phyloP scores from a whole-genome alignment of 352 stramenopile species.

The Globisporangium canariense region DNA sequence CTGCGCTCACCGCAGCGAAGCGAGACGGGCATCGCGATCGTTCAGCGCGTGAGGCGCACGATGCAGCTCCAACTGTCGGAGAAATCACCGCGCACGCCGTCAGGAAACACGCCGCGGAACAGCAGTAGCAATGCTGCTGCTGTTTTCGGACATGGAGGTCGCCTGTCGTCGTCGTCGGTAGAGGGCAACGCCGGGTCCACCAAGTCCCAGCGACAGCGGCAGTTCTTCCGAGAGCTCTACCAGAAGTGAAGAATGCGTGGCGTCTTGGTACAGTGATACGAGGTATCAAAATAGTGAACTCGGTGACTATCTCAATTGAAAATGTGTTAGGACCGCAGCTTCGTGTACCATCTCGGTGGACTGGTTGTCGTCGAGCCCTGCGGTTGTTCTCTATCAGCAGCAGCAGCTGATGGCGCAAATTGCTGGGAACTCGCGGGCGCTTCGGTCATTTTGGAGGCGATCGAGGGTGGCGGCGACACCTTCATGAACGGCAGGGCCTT shows the following conservation, averaged over 20 bases:
- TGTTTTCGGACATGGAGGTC: neutral
- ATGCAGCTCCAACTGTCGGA: constrained; percentile 3
- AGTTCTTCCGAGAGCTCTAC: constrained; percentile 38
- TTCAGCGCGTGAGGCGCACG: constrained; percentile 13
- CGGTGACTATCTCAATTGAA: neutral
- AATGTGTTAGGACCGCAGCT: constrained; percentile 35
- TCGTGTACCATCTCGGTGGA: constrained; percentile 63
- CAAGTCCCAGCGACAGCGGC: constrained; percentile 21
- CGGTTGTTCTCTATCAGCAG: neutral
- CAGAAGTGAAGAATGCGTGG: neutral
- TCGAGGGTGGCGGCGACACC: constrained; percentile 28
- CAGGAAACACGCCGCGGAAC: neutral
- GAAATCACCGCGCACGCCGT: constrained; percentile 12
- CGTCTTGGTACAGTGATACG: neutral
- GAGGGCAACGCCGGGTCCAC: constrained; percentile 2
- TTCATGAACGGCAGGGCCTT: constrained; percentile 22
- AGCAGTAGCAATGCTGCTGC: neutral
- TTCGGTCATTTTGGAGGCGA: constrained; percentile 46
- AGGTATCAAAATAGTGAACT: too few relatives aligned
- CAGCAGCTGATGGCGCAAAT: constrained; percentile 2
- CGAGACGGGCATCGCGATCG: constrained; percentile 17
- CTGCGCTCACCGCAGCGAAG: constrained; percentile 31
- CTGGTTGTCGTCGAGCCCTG: constrained; percentile 4
- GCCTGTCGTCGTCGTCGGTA: neutral
- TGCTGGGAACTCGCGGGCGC: constrained; percentile 25